Conservation (phyloP, 371 early-diverging fungal species). For the Mortierella sp. region DNA sequence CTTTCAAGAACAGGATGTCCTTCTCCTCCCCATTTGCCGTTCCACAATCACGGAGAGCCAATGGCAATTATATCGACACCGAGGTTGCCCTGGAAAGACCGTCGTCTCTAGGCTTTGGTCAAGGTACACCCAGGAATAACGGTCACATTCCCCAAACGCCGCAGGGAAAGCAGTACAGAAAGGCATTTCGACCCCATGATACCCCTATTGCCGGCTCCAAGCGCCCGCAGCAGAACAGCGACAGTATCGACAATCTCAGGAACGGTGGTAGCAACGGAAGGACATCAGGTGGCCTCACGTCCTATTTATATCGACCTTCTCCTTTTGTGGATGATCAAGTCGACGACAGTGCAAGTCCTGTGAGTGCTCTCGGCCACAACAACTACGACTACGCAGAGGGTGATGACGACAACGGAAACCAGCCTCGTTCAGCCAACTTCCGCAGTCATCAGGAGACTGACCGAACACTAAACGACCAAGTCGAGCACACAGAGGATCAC, state of each 20-base stretch:
- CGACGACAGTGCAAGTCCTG: slow-evolving; percentile 1
- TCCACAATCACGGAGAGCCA: slow-evolving; percentile 10
- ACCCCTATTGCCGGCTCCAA: slow-evolving; percentile 28
- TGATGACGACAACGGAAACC: background rate
- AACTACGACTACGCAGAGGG: background rate
- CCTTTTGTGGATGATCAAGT: slow-evolving; percentile 2
- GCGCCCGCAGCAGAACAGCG: background rate
- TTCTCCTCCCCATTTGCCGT: background rate
- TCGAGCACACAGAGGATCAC: background rate
- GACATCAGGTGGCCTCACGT: slow-evolving; percentile 19
- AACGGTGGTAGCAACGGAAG: slow-evolving; percentile 11
- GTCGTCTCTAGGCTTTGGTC: background rate
- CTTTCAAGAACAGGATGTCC: background rate
- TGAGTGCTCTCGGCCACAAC: background rate
- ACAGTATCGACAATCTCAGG: background rate
- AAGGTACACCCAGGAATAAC: background rate
- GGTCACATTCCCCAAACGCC: slow-evolving; percentile 8
- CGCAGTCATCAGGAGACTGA: slow-evolving; percentile 22
- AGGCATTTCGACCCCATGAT: slow-evolving; percentile 35
- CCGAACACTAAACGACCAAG: background rate
- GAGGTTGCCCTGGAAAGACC: slow-evolving; percentile 12
- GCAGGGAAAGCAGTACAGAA: slow-evolving; percentile 28
- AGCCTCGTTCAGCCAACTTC: background rate
- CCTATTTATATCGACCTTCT: slow-evolving; percentile 19
- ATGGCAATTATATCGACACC: slow-evolving; percentile 28